Evolutionary conservation across 2,329 filamentous ascomycete genomes (phyloP), one percentile per base, ranked within the genome.

Genomic region (Neurospora sp.): DNA sequence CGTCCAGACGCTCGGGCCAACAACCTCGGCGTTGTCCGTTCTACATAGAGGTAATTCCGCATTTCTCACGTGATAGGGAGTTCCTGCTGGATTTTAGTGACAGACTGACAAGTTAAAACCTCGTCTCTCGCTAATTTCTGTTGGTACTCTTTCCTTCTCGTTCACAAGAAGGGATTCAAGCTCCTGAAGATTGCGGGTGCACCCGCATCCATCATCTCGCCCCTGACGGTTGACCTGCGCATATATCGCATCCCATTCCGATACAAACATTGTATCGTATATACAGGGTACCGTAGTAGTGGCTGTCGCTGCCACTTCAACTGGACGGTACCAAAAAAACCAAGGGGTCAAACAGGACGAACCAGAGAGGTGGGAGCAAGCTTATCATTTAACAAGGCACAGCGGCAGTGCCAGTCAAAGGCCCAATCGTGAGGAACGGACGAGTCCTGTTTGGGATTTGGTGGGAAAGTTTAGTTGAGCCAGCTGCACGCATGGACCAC

Each of bases 401-500:
- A 62, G 52, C 52, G 52, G 52, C 52, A 62, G 52, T 62, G 52
- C 46, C 28, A 36, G 12, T 62, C 28, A 62, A 62, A 62, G 52
- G 28, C 28, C 52, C 52, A 36, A 62, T 62, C 52, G 52, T 33
- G 12, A 62, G 23, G 52, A 62, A 62, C 52, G 52, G 52, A 28
- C 28, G 28, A 62, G 52, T 62, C 52, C 28, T 62, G 52, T 62
- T 62, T 62, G 52, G 52, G 23, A 33, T 62, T 33, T 62, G 23
- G 52, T 62, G 52, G 52, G 28, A 62, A 36, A n/a, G 12, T 62
- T 62, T 62, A 36, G 17, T 36, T 37, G 23, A 12, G 38, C 38
- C 15, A 46, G 28, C 19, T 46, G 38, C 19, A 68, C 43, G 70
- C 70, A 71, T 68, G 67, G 66, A 43, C 33, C 70, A 70, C 23